A percentile compares a stretch with the other conserved stretches of the same genome.
These are phyloP conservation scores for Bryopsis sp. DNA, from an alignment of 139 green algal genomes.

Conservation along the genomic window DNA sequence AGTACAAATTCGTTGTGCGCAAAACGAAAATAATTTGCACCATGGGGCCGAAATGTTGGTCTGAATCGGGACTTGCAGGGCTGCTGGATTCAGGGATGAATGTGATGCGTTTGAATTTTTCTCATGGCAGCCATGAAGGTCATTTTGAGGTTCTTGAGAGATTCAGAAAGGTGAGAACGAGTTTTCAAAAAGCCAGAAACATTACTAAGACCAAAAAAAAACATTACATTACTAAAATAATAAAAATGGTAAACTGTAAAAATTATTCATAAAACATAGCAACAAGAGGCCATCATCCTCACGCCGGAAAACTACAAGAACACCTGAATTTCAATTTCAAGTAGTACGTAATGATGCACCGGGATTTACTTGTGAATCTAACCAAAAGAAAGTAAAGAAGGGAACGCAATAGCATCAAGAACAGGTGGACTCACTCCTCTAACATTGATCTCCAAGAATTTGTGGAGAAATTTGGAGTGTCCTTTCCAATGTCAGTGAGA, in stretches of 20 bases:
- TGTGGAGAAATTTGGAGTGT: too few species aligned
- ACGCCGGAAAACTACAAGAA: neutral
- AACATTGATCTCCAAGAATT: too few species aligned
- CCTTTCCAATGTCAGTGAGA: too few species aligned
- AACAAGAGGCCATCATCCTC: too few species aligned
- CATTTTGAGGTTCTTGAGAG: slow-evolving; percentile 38
- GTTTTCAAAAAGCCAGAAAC: too few species aligned
- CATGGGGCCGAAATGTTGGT: slow-evolving; percentile 49
- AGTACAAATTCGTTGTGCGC: slow-evolving; percentile 37
- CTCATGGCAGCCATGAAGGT: slow-evolving; percentile 57
- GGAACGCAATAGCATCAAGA: too few species aligned
- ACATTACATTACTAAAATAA: slow-evolving; percentile 6
- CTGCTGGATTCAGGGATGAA: slow-evolving; percentile 57
- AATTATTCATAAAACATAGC: slow-evolving; percentile 9
- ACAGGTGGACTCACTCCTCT: too few species aligned
- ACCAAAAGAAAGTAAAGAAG: too few species aligned
- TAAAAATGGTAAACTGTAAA: neutral
- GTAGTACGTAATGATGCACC: too few species aligned
- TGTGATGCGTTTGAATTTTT: slow-evolving; percentile 78
- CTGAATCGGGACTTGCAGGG: slow-evolving; percentile 33
- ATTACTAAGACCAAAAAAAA: neutral
- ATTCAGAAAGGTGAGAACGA: neutral
- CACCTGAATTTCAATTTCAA: neutral
- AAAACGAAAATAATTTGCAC: slow-evolving; percentile 76
- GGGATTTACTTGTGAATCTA: too few species aligned